phyloP scores from a whole-genome alignment of 129 eudicot genomes.

The Chrysanthemum lavandulifolium region DNA sequence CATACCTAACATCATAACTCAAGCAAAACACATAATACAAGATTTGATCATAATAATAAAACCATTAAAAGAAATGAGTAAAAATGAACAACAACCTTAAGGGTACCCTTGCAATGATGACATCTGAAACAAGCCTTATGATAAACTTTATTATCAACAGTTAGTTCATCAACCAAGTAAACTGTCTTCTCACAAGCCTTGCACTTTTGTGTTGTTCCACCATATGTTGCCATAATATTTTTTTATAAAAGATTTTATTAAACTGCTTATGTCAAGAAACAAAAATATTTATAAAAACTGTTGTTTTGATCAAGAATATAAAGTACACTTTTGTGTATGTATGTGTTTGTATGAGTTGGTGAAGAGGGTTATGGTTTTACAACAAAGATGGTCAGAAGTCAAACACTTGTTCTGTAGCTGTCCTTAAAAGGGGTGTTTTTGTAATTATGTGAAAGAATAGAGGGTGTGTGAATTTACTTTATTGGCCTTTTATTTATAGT shows the following conservation, averaged over 20 bases:
- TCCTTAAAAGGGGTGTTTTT: constrained; percentile 25
- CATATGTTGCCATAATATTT: constrained; percentile 53
- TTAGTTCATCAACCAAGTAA: constrained; percentile 86
- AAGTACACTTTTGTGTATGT: constrained; percentile 14
- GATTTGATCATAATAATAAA: constrained; percentile 13
- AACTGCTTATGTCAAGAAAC: constrained; percentile 17
- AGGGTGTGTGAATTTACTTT: constrained; percentile 8
- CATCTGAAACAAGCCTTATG: constrained; percentile 94
- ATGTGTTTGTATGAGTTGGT: constrained; percentile 27
- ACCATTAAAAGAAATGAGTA: neutral
- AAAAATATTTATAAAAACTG: constrained; percentile 11
- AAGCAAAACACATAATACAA: constrained; percentile 1
- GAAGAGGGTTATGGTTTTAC: constrained; percentile 32
- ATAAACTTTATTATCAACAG: constrained; percentile 78
- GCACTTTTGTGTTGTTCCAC: constrained; percentile 93
- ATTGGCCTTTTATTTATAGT: constrained; percentile 21
- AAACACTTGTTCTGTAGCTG: constrained; percentile 39
- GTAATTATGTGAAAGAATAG: constrained; percentile 17
- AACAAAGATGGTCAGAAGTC: constrained; percentile 33
- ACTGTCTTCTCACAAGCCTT: constrained; percentile 97
- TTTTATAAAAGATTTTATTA: neutral
- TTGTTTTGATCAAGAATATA: constrained; percentile 17
- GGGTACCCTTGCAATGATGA: constrained; percentile 98
- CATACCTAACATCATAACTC: constrained; percentile 3
- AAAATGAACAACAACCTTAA: constrained; percentile 51